Evolutionary conservation across 495 filamentous ascomycete species (phyloP).

Genomic region (Haplographium delicatum): DNA sequence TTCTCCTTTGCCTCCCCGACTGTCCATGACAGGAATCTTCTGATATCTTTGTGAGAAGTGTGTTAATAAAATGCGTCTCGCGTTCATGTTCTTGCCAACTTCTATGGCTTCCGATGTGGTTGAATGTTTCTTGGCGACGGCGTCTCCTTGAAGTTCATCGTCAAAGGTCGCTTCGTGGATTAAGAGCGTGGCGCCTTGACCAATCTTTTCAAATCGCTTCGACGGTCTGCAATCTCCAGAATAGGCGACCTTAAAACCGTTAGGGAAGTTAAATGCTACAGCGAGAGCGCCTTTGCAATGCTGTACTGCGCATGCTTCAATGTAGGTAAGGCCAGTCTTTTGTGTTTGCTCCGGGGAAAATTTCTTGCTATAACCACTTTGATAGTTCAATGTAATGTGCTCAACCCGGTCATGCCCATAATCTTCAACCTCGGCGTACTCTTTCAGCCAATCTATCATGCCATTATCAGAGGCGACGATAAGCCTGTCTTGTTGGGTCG

Average conservation of each 20-base stretch:
- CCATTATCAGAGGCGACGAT: constrained; percentile 55
- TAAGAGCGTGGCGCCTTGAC: constrained; percentile 68
- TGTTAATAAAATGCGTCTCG: constrained; percentile 71
- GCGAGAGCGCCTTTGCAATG: constrained; percentile 81
- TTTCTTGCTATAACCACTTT: constrained; percentile 10
- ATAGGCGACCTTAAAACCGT: constrained; percentile 82
- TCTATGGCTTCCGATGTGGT: constrained; percentile 79
- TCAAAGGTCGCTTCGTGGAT: constrained; percentile 97
- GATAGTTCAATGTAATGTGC: constrained; percentile 8
- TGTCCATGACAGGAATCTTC: constrained; percentile 60
- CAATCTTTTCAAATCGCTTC: constrained; percentile 60
- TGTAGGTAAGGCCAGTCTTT: constrained; percentile 36
- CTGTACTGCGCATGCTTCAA: constrained; percentile 57
- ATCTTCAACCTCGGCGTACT: constrained; percentile 74
- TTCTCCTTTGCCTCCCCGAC: constrained; percentile 30
- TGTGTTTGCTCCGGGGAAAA: constrained; percentile 19
- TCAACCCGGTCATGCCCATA: constrained; percentile 54
- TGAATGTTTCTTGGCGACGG: constrained; percentile 82
- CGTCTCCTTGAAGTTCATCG: constrained; percentile 71
- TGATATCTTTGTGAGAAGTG: constrained; percentile 97
- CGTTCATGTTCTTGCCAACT: constrained; percentile 72
- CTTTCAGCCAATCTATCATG: constrained; percentile 68
- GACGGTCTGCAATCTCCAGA: constrained; percentile 89
- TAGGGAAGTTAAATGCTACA: constrained; percentile 67
- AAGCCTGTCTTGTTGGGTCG: constrained; percentile 42